Percentiles rank a stretch among this genome's conserved stretches.
phyloP scores from a whole-genome alignment of 139 green algal species.

The Dunaliella sp. region DNA sequence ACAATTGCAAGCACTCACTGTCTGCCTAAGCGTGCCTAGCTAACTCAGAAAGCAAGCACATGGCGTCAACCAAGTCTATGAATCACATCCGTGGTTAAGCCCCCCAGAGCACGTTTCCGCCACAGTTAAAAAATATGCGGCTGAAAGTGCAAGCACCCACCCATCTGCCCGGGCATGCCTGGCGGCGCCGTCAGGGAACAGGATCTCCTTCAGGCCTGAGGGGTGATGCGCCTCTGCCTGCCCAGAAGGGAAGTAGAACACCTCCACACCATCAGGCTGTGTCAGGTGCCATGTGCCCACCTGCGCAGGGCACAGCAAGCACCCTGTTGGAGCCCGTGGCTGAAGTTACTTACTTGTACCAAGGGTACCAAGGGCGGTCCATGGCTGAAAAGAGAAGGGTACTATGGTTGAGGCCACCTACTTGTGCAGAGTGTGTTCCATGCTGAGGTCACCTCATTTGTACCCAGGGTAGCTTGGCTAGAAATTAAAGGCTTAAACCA shows the following conservation, averaged over 20 bases:
- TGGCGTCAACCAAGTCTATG: not conserved
- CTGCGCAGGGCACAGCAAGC: constrained; percentile 29
- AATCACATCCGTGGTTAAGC: not conserved
- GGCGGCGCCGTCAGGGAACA: constrained; percentile 62
- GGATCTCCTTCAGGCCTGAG: constrained; percentile 68
- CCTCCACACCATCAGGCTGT: constrained; percentile 65
- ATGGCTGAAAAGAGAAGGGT: too few species aligned
- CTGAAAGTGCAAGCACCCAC: constrained; percentile 21
- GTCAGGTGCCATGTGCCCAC: constrained; percentile 67
- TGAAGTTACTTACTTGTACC: too few species aligned
- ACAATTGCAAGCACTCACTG: not conserved
- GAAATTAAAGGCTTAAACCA: too few species aligned
- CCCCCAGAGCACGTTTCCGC: not conserved
- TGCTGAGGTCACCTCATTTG: too few species aligned
- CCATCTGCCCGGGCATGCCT: constrained; percentile 16
- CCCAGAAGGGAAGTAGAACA: constrained; percentile 84
- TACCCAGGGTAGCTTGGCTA: too few species aligned
- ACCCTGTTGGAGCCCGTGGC: not conserved
- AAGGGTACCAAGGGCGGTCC: too few species aligned
- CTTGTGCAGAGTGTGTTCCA: too few species aligned
- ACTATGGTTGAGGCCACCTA: too few species aligned
- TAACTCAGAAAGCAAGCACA: too few species aligned
- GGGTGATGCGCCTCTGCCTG: constrained; percentile 66
- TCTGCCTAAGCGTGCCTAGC: not conserved
- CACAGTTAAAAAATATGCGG: not conserved